phyloP scores from a whole-genome alignment of 129 eudicot genomes.

The Deinandra increscens region DNA sequence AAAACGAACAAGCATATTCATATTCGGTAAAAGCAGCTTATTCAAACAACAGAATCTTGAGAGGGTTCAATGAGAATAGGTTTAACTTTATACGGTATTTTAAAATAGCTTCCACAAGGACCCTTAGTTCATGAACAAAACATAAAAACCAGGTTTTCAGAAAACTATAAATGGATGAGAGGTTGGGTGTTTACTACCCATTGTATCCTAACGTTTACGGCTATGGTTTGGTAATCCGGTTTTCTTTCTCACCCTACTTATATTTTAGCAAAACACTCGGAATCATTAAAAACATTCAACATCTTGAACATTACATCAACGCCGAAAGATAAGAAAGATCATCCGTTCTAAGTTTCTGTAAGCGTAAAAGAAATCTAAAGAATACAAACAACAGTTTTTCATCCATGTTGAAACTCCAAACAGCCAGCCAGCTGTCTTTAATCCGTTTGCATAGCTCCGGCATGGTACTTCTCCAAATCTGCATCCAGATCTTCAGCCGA shows the following conservation, averaged over 20 bases:
- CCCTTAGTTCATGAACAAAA: too few species aligned
- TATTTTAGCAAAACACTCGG: background rate
- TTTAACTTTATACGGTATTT: too few species aligned
- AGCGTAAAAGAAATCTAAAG: conserved; percentile 7
- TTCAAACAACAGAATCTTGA: too few species aligned
- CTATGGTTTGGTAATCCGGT: too few species aligned
- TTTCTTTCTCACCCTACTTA: background rate
- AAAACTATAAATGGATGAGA: too few species aligned
- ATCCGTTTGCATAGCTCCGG: conserved; percentile 48
- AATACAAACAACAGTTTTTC: conserved; percentile 30
- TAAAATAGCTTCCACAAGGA: too few species aligned
- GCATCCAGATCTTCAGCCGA: conserved; percentile 63
- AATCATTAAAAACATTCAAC: conserved; percentile 12
- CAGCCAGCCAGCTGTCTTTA: conserved; percentile 6
- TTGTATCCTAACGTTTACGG: too few species aligned
- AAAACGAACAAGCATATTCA: too few species aligned
- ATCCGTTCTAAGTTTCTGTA: conserved; percentile 17
- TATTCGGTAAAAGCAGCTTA: too few species aligned
- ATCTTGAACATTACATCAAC: conserved; percentile 27
- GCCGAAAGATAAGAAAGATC: background rate
- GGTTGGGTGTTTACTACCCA: too few species aligned
- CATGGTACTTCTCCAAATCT: conserved; percentile 62
- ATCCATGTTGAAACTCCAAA: conserved; percentile 1
- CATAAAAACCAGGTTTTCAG: too few species aligned
- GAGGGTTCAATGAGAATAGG: too few species aligned